Base-by-base conservation (phyloP, 2,329 filamentous ascomycete genomes). In the Colletotrichum musicola region DNA sequence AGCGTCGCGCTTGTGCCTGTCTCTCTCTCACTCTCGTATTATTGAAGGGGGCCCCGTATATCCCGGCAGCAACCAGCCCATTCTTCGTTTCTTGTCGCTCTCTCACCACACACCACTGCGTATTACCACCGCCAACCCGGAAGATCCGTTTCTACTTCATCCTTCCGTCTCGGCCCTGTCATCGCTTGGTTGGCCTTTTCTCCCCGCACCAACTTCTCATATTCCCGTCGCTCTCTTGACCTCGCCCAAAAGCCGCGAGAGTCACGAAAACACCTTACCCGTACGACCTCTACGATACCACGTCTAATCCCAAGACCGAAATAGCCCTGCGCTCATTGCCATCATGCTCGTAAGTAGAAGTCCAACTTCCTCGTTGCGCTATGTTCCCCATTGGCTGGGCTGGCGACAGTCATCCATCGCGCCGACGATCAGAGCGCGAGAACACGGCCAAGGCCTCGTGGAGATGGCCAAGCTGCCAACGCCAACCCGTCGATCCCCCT, bases 81-180 rank as follows among this genome's bases (percentile, higher is more conserved):
- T 62, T 62, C 40, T 69, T 71, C 64, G 35, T 50, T 71, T 72
- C 68, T 69, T 22, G 66, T 70, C 71, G 60, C 64, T 72, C 71
- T 35, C 67, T 73, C 44, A 56, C 30, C 49, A 51, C 59, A 51
- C 59, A 30, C 47, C 25, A 30, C 16, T 40, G 20, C 20, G 22
- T 25, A 27, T 54, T 27, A 27, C 61, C 42, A 64, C 49, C 13
- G 30, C 18, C 54, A 25, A 44, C 62, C 40, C n/a, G 42, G 27
- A 54, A 66, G 50, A 56, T n/a, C 14, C 38, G 35, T 46, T 67
- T 64, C 44, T 42, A 60, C 35, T 40, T 54, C 40, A 27, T 47
- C 35, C 50, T 57, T 54, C 38, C 27, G 54, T 63, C 60, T 57
- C 59, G 42, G 30, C 62, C 60, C 42, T 49, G 38, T 46, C 47